Base-by-base conservation (phyloP, 805 yeast species). In the Osmozyma mogii region DNA sequence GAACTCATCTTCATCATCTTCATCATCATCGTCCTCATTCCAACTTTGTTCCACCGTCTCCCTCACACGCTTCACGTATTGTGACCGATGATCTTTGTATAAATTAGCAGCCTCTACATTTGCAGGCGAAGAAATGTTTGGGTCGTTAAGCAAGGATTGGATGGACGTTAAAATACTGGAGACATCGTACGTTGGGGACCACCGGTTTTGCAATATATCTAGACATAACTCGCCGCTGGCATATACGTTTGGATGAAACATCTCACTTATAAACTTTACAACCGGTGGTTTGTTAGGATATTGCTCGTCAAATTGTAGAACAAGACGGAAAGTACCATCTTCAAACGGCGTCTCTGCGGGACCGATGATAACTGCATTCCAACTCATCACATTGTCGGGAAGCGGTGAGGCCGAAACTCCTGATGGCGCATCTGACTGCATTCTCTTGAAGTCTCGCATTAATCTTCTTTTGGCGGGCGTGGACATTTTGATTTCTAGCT, bases 151-250 rank as follows among this genome's bases (percentile, higher is more conserved):
- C 39, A 92, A 68, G 33, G 88, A 78, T 54, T 92, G 98, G 35
- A 92, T 78, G 16, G 95, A 84, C 1, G 98, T 92, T 44, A 92
- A 67, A 33, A 92, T 89, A 9, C 95, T 85, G 8, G 95, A 87
- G 22, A 92, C 98, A 50, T 92, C 98, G 52, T 89, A 92, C 1
- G 98, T 92, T 9, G 98, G 98, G 15, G 95, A 82, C 98, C 98
- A 92, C 52, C 97, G 70, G 61, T 89, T 92, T 54, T 92, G 98
- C 43, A 92, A 65, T 43, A 92, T 92, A 60, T 92, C 98, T 40
- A 92, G 70, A 61, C 98, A 92, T 39, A 92, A 73, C 49, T 92
- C 97, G 15, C 98, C 98, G 27, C 79, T 72, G 7, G 94, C 95
- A 50, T 92, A 92, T 3, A 92, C 97, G 52, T 92, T 92, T 3